These are phyloP conservation scores for Raphanus raphanistrum DNA, from an alignment of 345 rosid genomes.

Conservation along the genomic window DNA sequence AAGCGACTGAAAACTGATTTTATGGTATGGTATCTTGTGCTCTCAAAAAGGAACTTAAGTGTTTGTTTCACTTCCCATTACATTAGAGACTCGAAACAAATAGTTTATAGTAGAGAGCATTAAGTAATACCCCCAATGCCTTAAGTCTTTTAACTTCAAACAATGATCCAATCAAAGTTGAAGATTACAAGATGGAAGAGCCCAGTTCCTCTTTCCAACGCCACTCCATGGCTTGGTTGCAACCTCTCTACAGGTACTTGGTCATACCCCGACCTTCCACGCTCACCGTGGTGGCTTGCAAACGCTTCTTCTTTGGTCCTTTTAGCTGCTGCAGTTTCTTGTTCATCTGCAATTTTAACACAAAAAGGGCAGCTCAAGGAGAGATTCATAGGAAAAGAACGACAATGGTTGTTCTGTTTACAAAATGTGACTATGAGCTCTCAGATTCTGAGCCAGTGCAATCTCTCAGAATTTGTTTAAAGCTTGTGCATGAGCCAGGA, in stretches of 20 bases:
- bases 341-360: constrained; percentile 66
- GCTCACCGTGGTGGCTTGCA: constrained; percentile 89
- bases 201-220: neutral
- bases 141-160: constrained; percentile 15
- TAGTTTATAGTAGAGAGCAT: constrained; percentile 1
- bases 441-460: neutral
- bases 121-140: constrained; percentile 26
- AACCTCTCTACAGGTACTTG: constrained; percentile 63
- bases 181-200: constrained; percentile 16
- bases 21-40: neutral
- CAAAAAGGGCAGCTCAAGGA: neutral
- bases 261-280: constrained; percentile 98
- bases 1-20: constrained; percentile 13
- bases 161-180: constrained; percentile 17
- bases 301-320: constrained; percentile 86
- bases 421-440: neutral
- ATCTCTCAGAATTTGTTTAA: too few relatives aligned
- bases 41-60: neutral
- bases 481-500: neutral
- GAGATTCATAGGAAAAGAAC: neutral
- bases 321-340: constrained; percentile 95
- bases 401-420: neutral
- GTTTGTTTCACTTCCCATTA: constrained; percentile 17
- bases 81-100: constrained; percentile 23
- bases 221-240: neutral